phyloP scores from a whole-genome alignment of 2,329 filamentous ascomycete genomes.

The Biscogniauxia sp. region DNA sequence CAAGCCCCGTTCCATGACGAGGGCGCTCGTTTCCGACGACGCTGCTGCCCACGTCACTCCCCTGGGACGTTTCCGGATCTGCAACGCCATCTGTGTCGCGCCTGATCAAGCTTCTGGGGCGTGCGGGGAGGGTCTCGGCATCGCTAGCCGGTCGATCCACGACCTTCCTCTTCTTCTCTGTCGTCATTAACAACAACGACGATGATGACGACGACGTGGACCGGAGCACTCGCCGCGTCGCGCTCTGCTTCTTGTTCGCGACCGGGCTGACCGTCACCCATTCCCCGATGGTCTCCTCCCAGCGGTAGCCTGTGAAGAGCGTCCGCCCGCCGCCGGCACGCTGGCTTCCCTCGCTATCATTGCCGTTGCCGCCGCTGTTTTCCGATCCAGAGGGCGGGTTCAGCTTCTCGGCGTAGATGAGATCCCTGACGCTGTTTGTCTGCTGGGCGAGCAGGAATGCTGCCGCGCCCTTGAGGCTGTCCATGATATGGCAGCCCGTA shows the following conservation, averaged over 20 bases:
- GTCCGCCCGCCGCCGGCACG: conserved; percentile 1
- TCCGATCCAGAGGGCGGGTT: conserved; percentile 3
- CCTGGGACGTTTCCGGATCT: conserved; percentile 13
- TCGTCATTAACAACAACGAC: neutral
- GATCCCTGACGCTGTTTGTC: conserved; percentile 51
- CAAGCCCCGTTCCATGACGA: conserved; percentile 3
- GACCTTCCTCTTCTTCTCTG: conserved; percentile 1
- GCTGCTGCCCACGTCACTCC: conserved; percentile 1
- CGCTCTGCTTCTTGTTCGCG: conserved; percentile 18
- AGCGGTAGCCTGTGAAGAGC: conserved; percentile 40
- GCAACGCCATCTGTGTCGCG: conserved; percentile 15
- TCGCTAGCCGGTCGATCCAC: neutral
- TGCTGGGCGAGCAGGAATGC: conserved; percentile 52
- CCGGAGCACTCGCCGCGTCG: conserved; percentile 21
- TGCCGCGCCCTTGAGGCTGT: conserved; percentile 42
- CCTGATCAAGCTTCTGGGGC: conserved; percentile 9
- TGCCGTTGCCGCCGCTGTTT: conserved; percentile 1
- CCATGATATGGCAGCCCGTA: conserved; percentile 33
- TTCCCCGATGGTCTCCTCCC: conserved; percentile 57
- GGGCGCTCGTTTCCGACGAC: conserved; percentile 3
- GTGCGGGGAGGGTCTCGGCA: conserved; percentile 3
- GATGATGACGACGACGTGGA: conserved; percentile 8
- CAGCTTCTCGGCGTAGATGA: conserved; percentile 52
- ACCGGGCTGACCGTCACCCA: conserved; percentile 52
- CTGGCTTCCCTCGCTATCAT: neutral